These are phyloP conservation scores for Boletus rubescentipes DNA, from an alignment of 768 basidiomycete genomes.

Conservation along the genomic window DNA sequence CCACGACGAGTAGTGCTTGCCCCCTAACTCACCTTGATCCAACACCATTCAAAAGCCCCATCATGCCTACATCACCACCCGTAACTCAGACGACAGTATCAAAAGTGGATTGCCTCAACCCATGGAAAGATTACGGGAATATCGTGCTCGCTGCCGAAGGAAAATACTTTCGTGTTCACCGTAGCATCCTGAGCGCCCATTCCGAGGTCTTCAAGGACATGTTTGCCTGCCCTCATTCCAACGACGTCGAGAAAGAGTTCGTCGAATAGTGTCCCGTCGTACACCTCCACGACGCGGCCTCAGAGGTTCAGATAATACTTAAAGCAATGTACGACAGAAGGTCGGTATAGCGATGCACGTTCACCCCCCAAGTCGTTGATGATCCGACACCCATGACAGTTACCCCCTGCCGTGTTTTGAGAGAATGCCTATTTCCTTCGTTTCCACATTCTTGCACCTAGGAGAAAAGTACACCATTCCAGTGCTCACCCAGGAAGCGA, in stretches of 20 bases:
- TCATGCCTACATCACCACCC: background rate
- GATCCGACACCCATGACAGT: background rate
- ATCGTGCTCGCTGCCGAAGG: constrained; percentile 24
- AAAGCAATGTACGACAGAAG: constrained; percentile 20
- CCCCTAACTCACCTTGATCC: too few relatives aligned
- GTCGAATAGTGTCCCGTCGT: constrained; percentile 22
- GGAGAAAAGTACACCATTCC: constrained; percentile 21
- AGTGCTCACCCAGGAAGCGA: constrained; percentile 6
- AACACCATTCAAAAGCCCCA: too few relatives aligned
- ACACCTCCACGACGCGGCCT: constrained; percentile 11
- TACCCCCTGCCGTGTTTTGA: background rate
- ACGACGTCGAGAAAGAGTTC: background rate
- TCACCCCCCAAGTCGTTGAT: background rate
- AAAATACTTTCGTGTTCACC: constrained; percentile 33
- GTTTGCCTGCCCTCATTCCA: constrained; percentile 12
- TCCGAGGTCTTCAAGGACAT: constrained; percentile 32
- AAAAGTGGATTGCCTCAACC: background rate
- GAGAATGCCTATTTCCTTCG: background rate
- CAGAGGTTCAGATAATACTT: constrained; percentile 13
- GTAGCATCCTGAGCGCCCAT: constrained; percentile 23
- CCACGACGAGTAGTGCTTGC: too few relatives aligned
- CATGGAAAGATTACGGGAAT: constrained; percentile 25
- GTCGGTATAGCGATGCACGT: background rate
- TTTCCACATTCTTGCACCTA: constrained; percentile 11
- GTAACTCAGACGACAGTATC: background rate